Conservation (phyloP, 164 flowering plant species). For the Saururus chinensis region DNA sequence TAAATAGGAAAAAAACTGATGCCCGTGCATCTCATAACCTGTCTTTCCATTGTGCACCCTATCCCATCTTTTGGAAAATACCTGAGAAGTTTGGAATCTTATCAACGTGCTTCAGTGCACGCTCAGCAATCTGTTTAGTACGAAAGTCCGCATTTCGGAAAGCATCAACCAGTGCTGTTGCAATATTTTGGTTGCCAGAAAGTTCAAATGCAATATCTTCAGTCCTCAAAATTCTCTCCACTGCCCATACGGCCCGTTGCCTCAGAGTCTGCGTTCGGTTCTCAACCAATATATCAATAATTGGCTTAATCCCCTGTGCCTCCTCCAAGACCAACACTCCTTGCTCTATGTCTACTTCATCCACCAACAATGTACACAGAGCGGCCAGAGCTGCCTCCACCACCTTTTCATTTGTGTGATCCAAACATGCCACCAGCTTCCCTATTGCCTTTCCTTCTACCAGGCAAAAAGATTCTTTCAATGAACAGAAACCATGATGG, state of each 20-base stretch:
- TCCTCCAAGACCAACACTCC: slow-evolving; percentile 59
- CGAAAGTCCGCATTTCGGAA: slow-evolving; percentile 74
- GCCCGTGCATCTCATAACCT: background rate
- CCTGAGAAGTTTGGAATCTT: slow-evolving; percentile 93
- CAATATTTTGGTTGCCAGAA: slow-evolving; percentile 49
- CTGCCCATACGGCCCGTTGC: slow-evolving; percentile 23
- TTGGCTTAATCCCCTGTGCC: slow-evolving; percentile 26
- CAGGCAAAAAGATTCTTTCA: slow-evolving; percentile 69
- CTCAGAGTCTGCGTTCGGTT: slow-evolving; percentile 20
- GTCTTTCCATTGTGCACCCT: background rate
- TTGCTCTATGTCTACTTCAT: slow-evolving; percentile 63
- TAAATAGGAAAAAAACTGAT: background rate
- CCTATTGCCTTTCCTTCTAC: slow-evolving; percentile 69
- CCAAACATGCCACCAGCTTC: slow-evolving; percentile 67
- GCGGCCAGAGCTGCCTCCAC: slow-evolving; percentile 89
- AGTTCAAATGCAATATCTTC: slow-evolving; percentile 24
- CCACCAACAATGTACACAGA: slow-evolving; percentile 69
- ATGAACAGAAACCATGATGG: slow-evolving; percentile 67
- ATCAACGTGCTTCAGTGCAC: slow-evolving; percentile 80
- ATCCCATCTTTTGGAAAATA: slow-evolving; percentile 49
- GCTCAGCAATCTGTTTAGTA: slow-evolving; percentile 85
- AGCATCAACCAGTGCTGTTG: slow-evolving; percentile 92
- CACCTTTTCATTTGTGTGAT: slow-evolving; percentile 72
- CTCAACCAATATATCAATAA: slow-evolving; percentile 29
- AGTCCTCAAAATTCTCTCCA: slow-evolving; percentile 23